Evolutionary conservation across 2,329 filamentous ascomycete genomes (phyloP).

Genomic region (Nemania abortiva): DNA sequence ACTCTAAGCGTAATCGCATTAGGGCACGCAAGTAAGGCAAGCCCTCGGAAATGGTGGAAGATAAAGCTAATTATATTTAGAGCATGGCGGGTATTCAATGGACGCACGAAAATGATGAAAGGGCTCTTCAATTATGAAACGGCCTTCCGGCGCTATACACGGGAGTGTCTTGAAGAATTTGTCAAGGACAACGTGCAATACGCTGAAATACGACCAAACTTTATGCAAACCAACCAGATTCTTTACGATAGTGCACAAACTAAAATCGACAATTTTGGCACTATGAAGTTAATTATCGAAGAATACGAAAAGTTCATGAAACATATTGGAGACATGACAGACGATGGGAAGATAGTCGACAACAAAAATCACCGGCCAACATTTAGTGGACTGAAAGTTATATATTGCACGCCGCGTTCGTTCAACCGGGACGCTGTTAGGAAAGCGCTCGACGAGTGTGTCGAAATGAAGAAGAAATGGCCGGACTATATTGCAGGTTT

Average conservation of each 20-base stretch:
- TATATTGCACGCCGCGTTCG: conserved; percentile 70
- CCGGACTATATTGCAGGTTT: conserved; percentile 68
- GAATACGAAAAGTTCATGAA: conserved; percentile 60
- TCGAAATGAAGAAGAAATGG: conserved; percentile 64
- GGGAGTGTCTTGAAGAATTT: conserved; percentile 65
- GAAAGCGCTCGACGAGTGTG: conserved; percentile 64
- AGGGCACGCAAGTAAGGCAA: conserved; percentile 43
- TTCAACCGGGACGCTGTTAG: conserved; percentile 61
- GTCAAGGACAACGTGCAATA: conserved; percentile 70
- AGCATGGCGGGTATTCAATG: conserved; percentile 72
- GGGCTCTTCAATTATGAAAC: conserved; percentile 69
- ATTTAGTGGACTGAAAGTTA: conserved; percentile 70
- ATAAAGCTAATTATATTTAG: conserved; percentile 50
- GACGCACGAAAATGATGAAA: conserved; percentile 71
- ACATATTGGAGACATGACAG: conserved; percentile 50
- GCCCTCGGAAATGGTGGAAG: not conserved
- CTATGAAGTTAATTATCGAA: conserved; percentile 65
- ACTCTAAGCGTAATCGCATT: conserved; percentile 37
- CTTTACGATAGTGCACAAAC: conserved; percentile 60
- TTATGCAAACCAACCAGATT: conserved; percentile 67
- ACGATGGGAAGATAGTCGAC: conserved; percentile 42
- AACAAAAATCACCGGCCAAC: conserved; percentile 46
- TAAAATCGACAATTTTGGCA: conserved; percentile 60
- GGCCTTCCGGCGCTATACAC: conserved; percentile 68
- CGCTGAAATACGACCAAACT: conserved; percentile 70